Evolutionary conservation across 129 eudicot species (phyloP).

Genomic region (Lactuca sativa): DNA sequence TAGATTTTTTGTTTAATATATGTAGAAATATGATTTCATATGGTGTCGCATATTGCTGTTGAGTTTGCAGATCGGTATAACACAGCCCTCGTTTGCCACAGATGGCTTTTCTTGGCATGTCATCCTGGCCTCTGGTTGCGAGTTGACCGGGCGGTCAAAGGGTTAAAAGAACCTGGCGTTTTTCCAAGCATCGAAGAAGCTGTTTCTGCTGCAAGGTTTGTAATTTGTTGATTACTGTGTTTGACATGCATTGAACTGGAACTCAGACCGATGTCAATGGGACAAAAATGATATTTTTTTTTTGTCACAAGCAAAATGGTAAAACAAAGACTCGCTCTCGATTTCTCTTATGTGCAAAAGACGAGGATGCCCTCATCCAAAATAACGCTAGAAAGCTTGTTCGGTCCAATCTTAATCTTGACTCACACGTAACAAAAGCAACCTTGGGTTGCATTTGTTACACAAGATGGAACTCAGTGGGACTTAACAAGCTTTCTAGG

Average conservation of each 20-base stretch:
- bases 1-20: no score
- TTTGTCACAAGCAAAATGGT: no score
- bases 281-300: no score
- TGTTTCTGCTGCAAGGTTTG: conserved; percentile 88
- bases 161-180: conserved; percentile 59
- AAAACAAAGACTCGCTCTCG: no score
- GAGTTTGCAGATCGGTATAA: conserved; percentile 99
- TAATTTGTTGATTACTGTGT: conserved; percentile 5
- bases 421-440: no score
- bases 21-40: conserved; percentile 9
- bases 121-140: conserved; percentile 96
- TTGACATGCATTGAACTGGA: not conserved
- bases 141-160: conserved; percentile 73
- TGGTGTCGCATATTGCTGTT: conserved; percentile 46
- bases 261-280: no score
- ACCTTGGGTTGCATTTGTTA: no score
- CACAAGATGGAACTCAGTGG: no score
- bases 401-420: no score
- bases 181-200: conserved; percentile 88
- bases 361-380: not conserved
- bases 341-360: not conserved
- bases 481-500: no score
- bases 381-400: no score
- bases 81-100: conserved; percentile 99
- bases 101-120: conserved; percentile 98